phyloP scores from a whole-genome alignment of 495 filamentous ascomycete species.

The Aspergillus homomorphus region DNA sequence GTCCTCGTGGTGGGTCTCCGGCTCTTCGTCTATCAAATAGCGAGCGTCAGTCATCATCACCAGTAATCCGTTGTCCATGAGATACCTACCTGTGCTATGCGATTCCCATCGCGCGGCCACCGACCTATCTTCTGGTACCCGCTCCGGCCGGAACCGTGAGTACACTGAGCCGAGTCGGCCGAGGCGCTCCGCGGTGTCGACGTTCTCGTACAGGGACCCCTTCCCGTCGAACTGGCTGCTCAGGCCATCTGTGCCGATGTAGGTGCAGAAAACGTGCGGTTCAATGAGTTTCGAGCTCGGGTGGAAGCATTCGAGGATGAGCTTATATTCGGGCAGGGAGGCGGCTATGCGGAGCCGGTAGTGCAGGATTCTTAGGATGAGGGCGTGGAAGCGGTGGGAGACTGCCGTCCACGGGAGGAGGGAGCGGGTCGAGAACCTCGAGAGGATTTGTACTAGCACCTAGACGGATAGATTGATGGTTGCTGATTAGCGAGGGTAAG shows the following conservation, averaged over 20 bases:
- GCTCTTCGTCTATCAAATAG: constrained; percentile 27
- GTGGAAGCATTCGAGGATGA: constrained; percentile 77
- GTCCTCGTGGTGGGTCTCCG: background rate
- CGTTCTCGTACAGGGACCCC: constrained; percentile 40
- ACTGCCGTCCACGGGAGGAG: constrained; percentile 61
- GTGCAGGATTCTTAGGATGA: constrained; percentile 66
- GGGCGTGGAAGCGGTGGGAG: constrained; percentile 63
- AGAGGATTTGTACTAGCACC: constrained; percentile 67
- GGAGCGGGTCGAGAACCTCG: constrained; percentile 52
- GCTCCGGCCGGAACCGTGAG: constrained; percentile 60
- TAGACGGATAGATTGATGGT: constrained; percentile 24
- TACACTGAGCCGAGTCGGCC: constrained; percentile 45
- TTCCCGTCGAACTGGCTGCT: constrained; percentile 36
- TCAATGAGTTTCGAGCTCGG: constrained; percentile 65
- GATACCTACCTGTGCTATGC: constrained; percentile 16
- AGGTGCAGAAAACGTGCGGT: constrained; percentile 66
- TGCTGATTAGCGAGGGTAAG: background rate
- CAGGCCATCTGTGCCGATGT: constrained; percentile 56
- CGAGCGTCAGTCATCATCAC: constrained; percentile 40
- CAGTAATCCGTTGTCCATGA: constrained; percentile 1
- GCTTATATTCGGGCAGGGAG: constrained; percentile 54
- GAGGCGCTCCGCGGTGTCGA: constrained; percentile 27
- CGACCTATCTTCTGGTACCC: constrained; percentile 42
- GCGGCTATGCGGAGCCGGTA: constrained; percentile 58
- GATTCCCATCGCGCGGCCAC: constrained; percentile 18